Evolutionary conservation across 495 filamentous ascomycete species (phyloP).

Genomic region (Sordaria brevicollis): DNA sequence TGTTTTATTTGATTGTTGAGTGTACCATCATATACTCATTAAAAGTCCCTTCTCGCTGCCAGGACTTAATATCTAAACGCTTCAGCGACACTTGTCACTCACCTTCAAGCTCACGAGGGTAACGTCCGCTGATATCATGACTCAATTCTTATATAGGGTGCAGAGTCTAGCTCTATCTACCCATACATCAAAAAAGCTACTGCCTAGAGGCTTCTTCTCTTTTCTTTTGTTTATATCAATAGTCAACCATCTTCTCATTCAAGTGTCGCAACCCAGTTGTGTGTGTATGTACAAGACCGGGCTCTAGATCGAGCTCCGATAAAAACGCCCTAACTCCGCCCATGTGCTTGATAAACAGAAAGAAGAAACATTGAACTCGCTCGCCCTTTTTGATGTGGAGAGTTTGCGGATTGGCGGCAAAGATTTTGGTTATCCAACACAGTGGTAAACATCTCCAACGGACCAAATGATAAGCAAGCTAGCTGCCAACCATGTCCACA

Average conservation of each 20-base stretch:
- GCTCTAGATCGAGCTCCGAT: not conserved
- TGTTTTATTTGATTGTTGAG: no score
- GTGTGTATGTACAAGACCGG: not conserved
- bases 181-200: constrained; percentile 13
- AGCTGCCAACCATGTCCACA: not conserved
- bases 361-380: not conserved
- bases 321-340: not conserved
- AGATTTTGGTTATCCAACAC: not conserved
- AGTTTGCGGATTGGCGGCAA: not conserved
- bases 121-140: not conserved
- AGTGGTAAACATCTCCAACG: not conserved
- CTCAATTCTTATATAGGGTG: not conserved
- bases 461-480: not conserved
- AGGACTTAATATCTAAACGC: no score
- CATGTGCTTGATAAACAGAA: not conserved
- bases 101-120: not conserved
- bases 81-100: no score
- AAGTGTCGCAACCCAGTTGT: not conserved
- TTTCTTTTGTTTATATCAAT: not conserved
- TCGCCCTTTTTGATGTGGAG: not conserved
- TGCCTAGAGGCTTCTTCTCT: constrained; percentile 5
- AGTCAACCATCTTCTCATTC: not conserved
- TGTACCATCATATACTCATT: no score
- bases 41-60: no score
- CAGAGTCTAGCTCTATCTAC: constrained; percentile 9